Percentiles rank a stretch among this genome's conserved stretches.
Conservation (phyloP, 2,329 filamentous ascomycete species). For the Fusarium sp. region DNA sequence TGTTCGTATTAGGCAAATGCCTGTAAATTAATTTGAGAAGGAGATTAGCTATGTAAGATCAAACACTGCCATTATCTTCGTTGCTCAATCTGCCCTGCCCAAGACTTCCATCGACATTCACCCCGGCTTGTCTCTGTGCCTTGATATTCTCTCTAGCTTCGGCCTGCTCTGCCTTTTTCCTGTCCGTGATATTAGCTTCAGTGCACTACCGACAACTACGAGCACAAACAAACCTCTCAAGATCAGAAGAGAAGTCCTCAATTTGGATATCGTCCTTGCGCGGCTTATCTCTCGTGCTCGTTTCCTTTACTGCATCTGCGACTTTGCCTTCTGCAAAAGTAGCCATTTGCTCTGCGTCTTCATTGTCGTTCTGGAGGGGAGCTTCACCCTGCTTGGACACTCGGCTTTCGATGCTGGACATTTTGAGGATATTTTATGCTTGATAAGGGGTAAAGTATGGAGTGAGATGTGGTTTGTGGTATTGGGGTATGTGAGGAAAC, state of each 20-base stretch:
- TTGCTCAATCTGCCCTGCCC: constrained; percentile 33
- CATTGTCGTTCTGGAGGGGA: constrained; percentile 39
- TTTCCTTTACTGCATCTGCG: constrained; percentile 37
- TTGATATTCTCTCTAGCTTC: constrained; percentile 39
- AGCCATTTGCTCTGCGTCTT: constrained; percentile 40
- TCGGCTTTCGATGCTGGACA: constrained; percentile 27
- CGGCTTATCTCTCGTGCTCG: constrained; percentile 34
- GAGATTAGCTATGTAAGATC: not conserved
- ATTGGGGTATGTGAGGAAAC: not conserved
- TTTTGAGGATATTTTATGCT: constrained; percentile 1
- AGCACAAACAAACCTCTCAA: constrained; percentile 32
- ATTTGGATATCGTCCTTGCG: constrained; percentile 37
- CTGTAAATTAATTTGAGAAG: not conserved
- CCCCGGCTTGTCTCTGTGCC: constrained; percentile 34
- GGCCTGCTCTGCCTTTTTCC: constrained; percentile 43
- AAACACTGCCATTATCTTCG: constrained; percentile 34
- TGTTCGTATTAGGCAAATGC: not conserved
- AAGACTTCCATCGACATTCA: constrained; percentile 39
- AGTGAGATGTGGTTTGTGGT: not conserved
- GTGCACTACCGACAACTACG: too few relatives aligned
- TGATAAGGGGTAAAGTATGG: not conserved
- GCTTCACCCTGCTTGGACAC: constrained; percentile 15
- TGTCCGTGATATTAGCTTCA: constrained; percentile 12
- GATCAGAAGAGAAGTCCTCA: constrained; percentile 38
- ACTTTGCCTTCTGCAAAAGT: constrained; percentile 44